These are phyloP conservation scores for Monosporascus sp. DNA, from an alignment of 2,329 filamentous ascomycete species.

Conservation along the genomic window DNA sequence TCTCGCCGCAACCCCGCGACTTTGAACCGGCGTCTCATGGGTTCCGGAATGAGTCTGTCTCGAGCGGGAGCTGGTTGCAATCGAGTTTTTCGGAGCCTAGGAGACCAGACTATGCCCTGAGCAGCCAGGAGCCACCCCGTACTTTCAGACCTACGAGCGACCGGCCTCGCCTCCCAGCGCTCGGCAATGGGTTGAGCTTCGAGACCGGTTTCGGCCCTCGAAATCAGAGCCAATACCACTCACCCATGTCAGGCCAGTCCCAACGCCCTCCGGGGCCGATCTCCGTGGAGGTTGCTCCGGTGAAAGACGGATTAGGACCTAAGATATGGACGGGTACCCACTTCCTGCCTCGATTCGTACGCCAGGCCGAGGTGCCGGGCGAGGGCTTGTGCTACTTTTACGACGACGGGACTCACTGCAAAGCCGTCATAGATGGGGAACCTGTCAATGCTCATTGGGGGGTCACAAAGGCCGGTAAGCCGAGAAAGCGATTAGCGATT, in stretches of 20 bases:
- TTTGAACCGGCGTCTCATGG: constrained; percentile 25
- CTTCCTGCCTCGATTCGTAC: constrained; percentile 61
- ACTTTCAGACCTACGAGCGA: constrained; percentile 22
- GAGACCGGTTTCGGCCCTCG: constrained; percentile 19
- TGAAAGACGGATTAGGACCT: constrained; percentile 58
- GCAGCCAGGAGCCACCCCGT: constrained; percentile 35
- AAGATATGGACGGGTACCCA: constrained; percentile 67
- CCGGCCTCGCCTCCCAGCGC: constrained; percentile 20
- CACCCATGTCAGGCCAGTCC: constrained; percentile 19
- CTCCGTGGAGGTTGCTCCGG: constrained; percentile 38
- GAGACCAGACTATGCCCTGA: constrained; percentile 42
- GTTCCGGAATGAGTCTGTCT: constrained; percentile 15
- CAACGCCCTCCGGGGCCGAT: constrained; percentile 25
- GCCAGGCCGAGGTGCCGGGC: constrained; percentile 63
- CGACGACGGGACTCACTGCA: constrained; percentile 78
- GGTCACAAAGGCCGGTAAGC: constrained; percentile 89
- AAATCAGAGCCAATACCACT: constrained; percentile 20
- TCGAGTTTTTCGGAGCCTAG: constrained; percentile 38
- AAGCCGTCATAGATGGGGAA: constrained; percentile 79
- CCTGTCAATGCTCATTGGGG: constrained; percentile 89
- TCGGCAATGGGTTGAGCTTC: constrained; percentile 17
- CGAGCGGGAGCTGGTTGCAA: constrained; percentile 32
- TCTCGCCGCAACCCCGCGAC: constrained; percentile 41
- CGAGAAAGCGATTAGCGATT: constrained; percentile 82
- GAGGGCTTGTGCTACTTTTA: constrained; percentile 83